Percentiles rank a stretch among this genome's conserved stretches.
Evolutionary conservation across 805 yeast genomes (phyloP).

Genomic region (Kodamaea hsintzibuensis): DNA sequence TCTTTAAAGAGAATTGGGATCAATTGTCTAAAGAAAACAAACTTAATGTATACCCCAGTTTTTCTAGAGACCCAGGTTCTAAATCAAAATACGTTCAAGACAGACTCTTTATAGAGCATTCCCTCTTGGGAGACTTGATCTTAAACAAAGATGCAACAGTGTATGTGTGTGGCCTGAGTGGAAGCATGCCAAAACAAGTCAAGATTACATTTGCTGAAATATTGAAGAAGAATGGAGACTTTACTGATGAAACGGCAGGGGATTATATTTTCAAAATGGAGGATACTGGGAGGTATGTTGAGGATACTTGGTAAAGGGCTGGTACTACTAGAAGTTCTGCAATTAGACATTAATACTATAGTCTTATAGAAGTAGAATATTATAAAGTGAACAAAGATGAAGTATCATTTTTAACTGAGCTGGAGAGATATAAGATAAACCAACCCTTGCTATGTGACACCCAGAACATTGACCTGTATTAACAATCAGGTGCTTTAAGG

Average conservation of each 20-base stretch:
- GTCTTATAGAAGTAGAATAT: no score
- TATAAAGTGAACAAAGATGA: no score
- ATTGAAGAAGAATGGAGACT: slow-evolving; percentile 45
- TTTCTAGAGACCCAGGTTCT: slow-evolving; percentile 49
- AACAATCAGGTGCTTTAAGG: no score
- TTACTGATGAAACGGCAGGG: slow-evolving; percentile 48
- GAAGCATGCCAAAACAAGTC: slow-evolving; percentile 90
- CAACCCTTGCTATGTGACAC: no score
- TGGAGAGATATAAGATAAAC: no score
- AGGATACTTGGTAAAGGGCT: slow-evolving; percentile 77
- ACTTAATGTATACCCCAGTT: slow-evolving; percentile 41
- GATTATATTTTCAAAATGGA: slow-evolving; percentile 61
- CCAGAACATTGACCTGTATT: no score
- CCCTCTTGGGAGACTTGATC: slow-evolving; percentile 52
- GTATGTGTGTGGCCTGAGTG: slow-evolving; percentile 90
- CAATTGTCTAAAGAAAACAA: slow-evolving; percentile 29
- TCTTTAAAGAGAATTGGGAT: slow-evolving; percentile 61
- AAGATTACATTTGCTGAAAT: slow-evolving; percentile 74
- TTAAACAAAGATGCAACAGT: slow-evolving; percentile 58
- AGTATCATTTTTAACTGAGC: no score
- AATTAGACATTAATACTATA: no score
- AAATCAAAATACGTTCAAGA: slow-evolving; percentile 72
- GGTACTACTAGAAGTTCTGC: no score
- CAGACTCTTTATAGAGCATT: slow-evolving; percentile 52
- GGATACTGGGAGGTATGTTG: slow-evolving; percentile 64